Evolutionary conservation across 352 stramenopile species (phyloP).

Genomic region (Phytophthora rubi): DNA sequence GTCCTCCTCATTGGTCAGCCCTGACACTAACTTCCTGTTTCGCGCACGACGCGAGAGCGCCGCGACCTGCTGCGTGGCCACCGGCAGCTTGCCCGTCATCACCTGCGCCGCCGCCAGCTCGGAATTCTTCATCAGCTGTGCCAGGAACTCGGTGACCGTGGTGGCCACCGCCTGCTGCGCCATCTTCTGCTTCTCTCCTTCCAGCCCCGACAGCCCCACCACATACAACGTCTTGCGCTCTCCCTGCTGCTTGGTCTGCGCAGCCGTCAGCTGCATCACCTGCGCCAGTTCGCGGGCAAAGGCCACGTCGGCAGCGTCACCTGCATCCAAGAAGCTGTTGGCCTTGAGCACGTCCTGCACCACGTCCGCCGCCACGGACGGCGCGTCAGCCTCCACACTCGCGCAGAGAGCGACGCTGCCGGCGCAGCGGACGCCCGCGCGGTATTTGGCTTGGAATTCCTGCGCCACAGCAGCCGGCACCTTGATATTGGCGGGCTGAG

Average conservation of each 20-base stretch:
- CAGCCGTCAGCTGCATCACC: constrained; percentile 33
- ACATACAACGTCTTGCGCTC: constrained; percentile 41
- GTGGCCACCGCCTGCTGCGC: constrained; percentile 36
- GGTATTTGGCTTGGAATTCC: constrained; percentile 29
- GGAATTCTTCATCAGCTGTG: constrained; percentile 44
- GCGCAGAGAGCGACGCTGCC: constrained; percentile 39
- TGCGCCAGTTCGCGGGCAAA: constrained; percentile 46
- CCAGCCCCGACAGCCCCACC: constrained; percentile 39
- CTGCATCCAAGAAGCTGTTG: constrained; percentile 38
- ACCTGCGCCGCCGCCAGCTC: constrained; percentile 42
- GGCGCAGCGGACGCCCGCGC: constrained; percentile 32
- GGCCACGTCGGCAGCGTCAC: constrained; percentile 32
- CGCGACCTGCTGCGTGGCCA: constrained; percentile 26
- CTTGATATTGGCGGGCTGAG: constrained; percentile 22
- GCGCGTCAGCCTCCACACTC: constrained; percentile 16
- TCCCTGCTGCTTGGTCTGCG: constrained; percentile 23
- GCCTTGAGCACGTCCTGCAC: constrained; percentile 32
- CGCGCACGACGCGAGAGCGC: constrained; percentile 35
- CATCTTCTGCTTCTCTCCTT: constrained; percentile 30
- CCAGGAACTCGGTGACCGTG: constrained; percentile 45
- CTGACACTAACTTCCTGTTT: constrained; percentile 34
- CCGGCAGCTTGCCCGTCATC: constrained; percentile 33
- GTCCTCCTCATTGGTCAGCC: constrained; percentile 16
- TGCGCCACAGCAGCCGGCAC: constrained; percentile 39
- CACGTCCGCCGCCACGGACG: constrained; percentile 10